Conservation (phyloP, 2,329 filamentous ascomycete species). For the Kalmusia sp. region DNA sequence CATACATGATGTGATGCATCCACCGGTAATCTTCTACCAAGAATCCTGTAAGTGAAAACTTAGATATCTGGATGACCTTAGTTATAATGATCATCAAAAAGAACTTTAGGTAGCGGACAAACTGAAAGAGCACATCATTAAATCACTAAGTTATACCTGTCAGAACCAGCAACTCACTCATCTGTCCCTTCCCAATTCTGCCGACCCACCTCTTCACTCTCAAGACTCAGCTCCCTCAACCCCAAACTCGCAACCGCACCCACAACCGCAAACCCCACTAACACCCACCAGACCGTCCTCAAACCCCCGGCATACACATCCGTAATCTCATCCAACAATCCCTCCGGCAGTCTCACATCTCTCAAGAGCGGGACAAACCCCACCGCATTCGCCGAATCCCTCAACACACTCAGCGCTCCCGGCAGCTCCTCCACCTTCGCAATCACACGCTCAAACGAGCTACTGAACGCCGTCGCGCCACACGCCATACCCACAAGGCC, state of each 20-base stretch:
- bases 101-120: no score
- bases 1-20: no score
- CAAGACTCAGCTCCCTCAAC: slow-evolving; percentile 7
- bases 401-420: slow-evolving; percentile 1
- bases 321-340: not conserved
- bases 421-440: slow-evolving; percentile 2
- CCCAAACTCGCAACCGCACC: not conserved
- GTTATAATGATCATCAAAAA: no score
- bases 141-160: no score
- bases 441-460: not conserved
- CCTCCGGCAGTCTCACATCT: not conserved
- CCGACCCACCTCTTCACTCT: slow-evolving; percentile 11
- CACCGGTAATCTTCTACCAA: no score
- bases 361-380: slow-evolving; percentile 14
- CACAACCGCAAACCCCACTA: not conserved
- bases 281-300: not conserved
- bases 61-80: no score
- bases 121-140: no score
- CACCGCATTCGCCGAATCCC: slow-evolving; percentile 10
- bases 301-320: slow-evolving; percentile 1
- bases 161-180: not conserved
- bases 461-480: slow-evolving; percentile 42
- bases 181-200: slow-evolving; percentile 3
- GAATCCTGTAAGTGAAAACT: no score
- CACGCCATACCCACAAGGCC: slow-evolving; percentile 47